These are phyloP conservation scores for Syncephalastrum sp. DNA, from an alignment of 371 early-diverging fungal species.

Conservation along the genomic window DNA sequence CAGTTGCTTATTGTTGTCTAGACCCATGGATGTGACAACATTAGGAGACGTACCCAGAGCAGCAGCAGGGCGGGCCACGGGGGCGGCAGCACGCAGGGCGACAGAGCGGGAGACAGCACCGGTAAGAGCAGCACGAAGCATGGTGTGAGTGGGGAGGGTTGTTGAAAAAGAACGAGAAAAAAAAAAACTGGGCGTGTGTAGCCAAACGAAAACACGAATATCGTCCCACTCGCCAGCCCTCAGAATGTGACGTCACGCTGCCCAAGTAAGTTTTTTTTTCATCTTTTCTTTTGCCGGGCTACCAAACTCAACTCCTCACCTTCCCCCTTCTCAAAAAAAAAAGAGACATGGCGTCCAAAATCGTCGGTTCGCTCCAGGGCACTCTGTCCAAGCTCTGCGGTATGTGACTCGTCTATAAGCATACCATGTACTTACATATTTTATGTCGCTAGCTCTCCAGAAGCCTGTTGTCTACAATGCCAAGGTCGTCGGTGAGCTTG, in stretches of 20 bases:
- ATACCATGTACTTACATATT: background rate
- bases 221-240: no score
- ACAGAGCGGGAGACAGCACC: slow-evolving; percentile 37
- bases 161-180: slow-evolving; percentile 17
- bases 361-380: slow-evolving; percentile 25
- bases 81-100: slow-evolving; percentile 31
- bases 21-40: background rate
- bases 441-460: slow-evolving; percentile 30
- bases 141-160: slow-evolving; percentile 40
- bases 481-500: slow-evolving; percentile 66
- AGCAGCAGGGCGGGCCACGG: slow-evolving; percentile 21
- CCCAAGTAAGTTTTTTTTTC: no score
- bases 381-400: slow-evolving; percentile 38
- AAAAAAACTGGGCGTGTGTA: slow-evolving; percentile 5
- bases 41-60: slow-evolving; percentile 10
- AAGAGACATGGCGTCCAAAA: slow-evolving; percentile 16
- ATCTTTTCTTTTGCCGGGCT: no score
- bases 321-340: no score
- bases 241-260: no score
- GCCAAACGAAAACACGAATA: no score
- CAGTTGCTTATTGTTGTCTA: background rate
- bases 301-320: no score
- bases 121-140: slow-evolving; percentile 53
- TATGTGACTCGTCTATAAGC: slow-evolving; percentile 8
- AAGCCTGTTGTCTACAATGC: slow-evolving; percentile 55